Percentiles rank a stretch among this genome's conserved stretches.
These are phyloP conservation scores for Russula ochroleuca DNA, from an alignment of 768 basidiomycete genomes.

Conservation along the genomic window DNA sequence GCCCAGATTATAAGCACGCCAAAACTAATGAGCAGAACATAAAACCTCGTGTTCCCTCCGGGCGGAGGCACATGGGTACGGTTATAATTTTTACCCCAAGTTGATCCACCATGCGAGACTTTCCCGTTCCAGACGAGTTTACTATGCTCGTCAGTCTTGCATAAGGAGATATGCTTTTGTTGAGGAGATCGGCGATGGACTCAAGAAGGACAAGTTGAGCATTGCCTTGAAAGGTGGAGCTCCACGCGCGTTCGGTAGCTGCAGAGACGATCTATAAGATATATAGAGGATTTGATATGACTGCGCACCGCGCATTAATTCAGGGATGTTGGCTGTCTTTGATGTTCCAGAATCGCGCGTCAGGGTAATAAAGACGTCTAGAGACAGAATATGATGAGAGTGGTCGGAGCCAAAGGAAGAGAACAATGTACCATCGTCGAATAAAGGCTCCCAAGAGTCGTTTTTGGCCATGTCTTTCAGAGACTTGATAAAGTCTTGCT, in stretches of 20 bases:
- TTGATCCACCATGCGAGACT: slow-evolving; percentile 1
- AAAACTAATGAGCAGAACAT: background rate
- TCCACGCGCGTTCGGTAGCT: too few relatives aligned
- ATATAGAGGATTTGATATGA: too few relatives aligned
- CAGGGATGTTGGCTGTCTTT: too few relatives aligned
- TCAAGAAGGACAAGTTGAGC: background rate
- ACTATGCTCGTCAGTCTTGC: background rate
- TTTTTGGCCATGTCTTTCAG: background rate
- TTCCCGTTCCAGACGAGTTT: slow-evolving; percentile 4
- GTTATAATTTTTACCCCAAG: background rate
- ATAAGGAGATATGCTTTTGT: background rate
- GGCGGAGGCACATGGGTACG: background rate
- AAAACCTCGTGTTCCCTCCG: background rate
- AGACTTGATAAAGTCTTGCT: too few relatives aligned
- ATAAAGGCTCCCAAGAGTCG: background rate
- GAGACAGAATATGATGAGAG: too few relatives aligned
- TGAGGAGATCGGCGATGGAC: background rate
- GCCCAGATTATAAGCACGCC: background rate
- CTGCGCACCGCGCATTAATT: too few relatives aligned
- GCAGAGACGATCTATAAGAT: too few relatives aligned
- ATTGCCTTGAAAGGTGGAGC: background rate
- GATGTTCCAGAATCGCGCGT: too few relatives aligned
- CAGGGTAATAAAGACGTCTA: too few relatives aligned
- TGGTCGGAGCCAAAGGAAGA: background rate
- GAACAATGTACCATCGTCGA: background rate